Conservation (phyloP, 2,329 filamentous ascomycete genomes). For the Pseudogymnoascus sp. region DNA sequence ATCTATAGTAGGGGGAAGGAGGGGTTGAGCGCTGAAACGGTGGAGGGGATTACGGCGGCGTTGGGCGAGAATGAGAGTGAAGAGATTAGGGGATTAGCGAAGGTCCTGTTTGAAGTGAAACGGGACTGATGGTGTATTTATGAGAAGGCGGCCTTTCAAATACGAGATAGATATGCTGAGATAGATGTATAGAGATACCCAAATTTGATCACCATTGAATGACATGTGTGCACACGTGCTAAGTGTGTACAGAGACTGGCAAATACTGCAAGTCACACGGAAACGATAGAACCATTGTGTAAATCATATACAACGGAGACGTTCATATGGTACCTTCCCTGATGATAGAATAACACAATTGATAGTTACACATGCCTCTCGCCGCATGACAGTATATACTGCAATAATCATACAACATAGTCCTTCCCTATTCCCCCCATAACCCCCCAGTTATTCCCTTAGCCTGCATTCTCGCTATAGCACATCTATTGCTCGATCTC, state of each 20-base stretch:
- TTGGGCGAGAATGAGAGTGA: slow-evolving; percentile 43
- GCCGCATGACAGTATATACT: slow-evolving; percentile 4
- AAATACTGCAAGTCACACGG: background rate
- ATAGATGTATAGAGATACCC: background rate
- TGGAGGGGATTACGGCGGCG: slow-evolving; percentile 47
- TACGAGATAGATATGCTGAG: background rate
- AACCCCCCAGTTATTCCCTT: background rate
- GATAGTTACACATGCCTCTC: slow-evolving; percentile 8
- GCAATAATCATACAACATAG: slow-evolving; percentile 8
- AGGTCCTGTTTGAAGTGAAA: slow-evolving; percentile 41
- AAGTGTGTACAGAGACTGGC: background rate
- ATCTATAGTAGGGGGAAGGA: slow-evolving; percentile 59
- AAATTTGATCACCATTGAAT: background rate
- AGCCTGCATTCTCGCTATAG: background rate
- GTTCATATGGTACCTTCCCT: background rate
- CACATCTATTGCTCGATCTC: slow-evolving; percentile 30
- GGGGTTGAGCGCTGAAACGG: slow-evolving; percentile 51
- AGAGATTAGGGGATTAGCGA: slow-evolving; percentile 46
- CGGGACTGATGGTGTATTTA: slow-evolving; percentile 19
- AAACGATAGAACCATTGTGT: background rate
- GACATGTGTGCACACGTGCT: background rate
- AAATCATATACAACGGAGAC: background rate
- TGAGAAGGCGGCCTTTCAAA: background rate
- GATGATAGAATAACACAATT: slow-evolving; percentile 5
- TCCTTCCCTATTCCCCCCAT: background rate